Conservation (phyloP, 2,329 filamentous ascomycete species). For the Fusarium albidum region DNA sequence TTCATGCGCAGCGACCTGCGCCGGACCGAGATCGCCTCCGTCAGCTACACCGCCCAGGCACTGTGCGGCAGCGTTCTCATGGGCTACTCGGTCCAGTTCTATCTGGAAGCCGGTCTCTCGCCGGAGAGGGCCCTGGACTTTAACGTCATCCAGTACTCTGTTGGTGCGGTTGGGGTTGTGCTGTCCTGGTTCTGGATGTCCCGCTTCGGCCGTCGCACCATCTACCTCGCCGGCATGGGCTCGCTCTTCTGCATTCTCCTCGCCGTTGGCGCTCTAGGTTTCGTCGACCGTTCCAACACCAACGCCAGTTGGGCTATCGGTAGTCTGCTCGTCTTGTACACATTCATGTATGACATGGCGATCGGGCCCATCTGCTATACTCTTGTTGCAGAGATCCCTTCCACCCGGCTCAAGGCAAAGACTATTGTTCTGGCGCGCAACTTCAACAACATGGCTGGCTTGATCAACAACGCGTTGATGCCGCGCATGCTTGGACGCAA, state of each 20-base stretch:
- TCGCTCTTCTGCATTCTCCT: slow-evolving; percentile 54
- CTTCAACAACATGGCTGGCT: slow-evolving; percentile 57
- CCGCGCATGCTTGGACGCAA: slow-evolving; percentile 54
- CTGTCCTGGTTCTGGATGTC: slow-evolving; percentile 54
- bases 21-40: slow-evolving; percentile 54
- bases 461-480: slow-evolving; percentile 55
- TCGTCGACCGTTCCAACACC: slow-evolving; percentile 58
- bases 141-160: slow-evolving; percentile 51
- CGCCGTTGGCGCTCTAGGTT: slow-evolving; percentile 51
- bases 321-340: slow-evolving; percentile 53
- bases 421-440: slow-evolving; percentile 55
- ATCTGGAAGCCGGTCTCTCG: slow-evolving; percentile 51
- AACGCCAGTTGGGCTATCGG: slow-evolving; percentile 58
- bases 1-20: slow-evolving; percentile 56
- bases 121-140: slow-evolving; percentile 47
- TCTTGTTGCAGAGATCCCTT: slow-evolving; percentile 68
- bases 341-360: slow-evolving; percentile 50
- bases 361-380: slow-evolving; percentile 76
- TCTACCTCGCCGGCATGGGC: slow-evolving; percentile 57
- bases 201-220: slow-evolving; percentile 52
- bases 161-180: slow-evolving; percentile 55
- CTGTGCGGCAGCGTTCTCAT: slow-evolving; percentile 54
- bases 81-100: slow-evolving; percentile 66
- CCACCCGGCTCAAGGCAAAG: slow-evolving; percentile 55
- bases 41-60: slow-evolving; percentile 53